phyloP scores from a whole-genome alignment of 768 basidiomycete genomes.

The Chalciporus sphaerocephalus region DNA sequence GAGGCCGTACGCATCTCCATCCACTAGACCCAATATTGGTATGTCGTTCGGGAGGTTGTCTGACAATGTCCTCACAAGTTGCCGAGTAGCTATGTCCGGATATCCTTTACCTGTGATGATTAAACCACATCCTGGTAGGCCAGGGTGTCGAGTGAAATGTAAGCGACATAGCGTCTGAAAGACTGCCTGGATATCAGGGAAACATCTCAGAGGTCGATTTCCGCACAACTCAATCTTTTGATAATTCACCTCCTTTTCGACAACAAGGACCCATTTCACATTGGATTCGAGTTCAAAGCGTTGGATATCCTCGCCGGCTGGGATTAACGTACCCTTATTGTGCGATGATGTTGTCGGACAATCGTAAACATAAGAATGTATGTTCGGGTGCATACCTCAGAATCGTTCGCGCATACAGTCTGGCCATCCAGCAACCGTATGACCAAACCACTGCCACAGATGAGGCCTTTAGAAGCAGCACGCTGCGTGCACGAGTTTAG shows the following conservation, averaged over 20 bases:
- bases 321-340: slow-evolving; percentile 69
- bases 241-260: slow-evolving; percentile 84
- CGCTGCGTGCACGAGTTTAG: slow-evolving; percentile 44
- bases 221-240: background rate
- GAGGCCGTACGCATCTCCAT: slow-evolving; percentile 88
- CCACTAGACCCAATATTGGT: slow-evolving; percentile 76
- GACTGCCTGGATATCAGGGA: slow-evolving; percentile 60
- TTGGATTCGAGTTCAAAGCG: slow-evolving; percentile 51
- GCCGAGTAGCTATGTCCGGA: slow-evolving; percentile 88
- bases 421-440: slow-evolving; percentile 59
- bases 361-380: background rate
- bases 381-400: slow-evolving; percentile 46
- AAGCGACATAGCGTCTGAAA: slow-evolving; percentile 79
- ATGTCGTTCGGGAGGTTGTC: slow-evolving; percentile 56
- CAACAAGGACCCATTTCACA: slow-evolving; percentile 74
- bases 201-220: slow-evolving; percentile 2
- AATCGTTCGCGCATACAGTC: slow-evolving; percentile 44
- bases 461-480: slow-evolving; percentile 84
- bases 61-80: slow-evolving; percentile 72
- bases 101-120: slow-evolving; percentile 95
- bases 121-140: slow-evolving; percentile 60
- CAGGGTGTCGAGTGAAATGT: slow-evolving; percentile 44
- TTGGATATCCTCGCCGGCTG: slow-evolving; percentile 66
- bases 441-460: slow-evolving; percentile 61
- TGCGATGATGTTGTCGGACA: background rate